Percentiles rank a stretch among this genome's conserved stretches.
phyloP scores from a whole-genome alignment of 257 asterid species.

The Plantago major region DNA sequence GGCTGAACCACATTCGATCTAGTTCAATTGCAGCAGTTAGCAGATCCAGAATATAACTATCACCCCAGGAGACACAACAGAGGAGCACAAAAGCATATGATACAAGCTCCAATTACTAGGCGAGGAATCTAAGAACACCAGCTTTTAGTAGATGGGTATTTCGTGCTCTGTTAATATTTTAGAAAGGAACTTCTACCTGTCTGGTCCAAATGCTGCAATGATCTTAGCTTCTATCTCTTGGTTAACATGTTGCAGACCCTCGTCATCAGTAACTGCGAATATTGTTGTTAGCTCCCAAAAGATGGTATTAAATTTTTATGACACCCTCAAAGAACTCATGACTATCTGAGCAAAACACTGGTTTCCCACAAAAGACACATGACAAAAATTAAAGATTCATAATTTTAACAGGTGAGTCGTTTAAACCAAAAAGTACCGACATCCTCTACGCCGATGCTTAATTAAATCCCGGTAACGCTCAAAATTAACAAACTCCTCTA shows the following conservation, averaged over 20 bases:
- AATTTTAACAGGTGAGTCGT: constrained; percentile 25
- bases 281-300: constrained; percentile 28
- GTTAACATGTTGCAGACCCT: constrained; percentile 78
- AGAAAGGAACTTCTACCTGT: constrained; percentile 47
- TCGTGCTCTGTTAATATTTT: too few relatives aligned
- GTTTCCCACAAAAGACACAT: constrained; percentile 20
- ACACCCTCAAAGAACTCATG: constrained; percentile 8
- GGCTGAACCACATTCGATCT: constrained; percentile 67
- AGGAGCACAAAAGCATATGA: too few relatives aligned
- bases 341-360: constrained; percentile 10
- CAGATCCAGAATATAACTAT: neutral
- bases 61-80: too few relatives aligned
- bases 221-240: constrained; percentile 90
- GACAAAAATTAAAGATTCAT: constrained; percentile 20
- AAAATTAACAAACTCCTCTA: constrained; percentile 99
- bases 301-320: constrained; percentile 5
- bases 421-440: constrained; percentile 94
- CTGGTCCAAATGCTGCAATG: constrained; percentile 62
- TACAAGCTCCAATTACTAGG: too few relatives aligned
- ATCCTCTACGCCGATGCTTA: constrained; percentile 99
- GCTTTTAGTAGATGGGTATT: too few relatives aligned
- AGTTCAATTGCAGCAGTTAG: constrained; percentile 21
- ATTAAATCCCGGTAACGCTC: constrained; percentile 99
- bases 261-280: constrained; percentile 81
- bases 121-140: too few relatives aligned